Conservation (phyloP, 208 protist species). For the Tetramitus jugosus region DNA sequence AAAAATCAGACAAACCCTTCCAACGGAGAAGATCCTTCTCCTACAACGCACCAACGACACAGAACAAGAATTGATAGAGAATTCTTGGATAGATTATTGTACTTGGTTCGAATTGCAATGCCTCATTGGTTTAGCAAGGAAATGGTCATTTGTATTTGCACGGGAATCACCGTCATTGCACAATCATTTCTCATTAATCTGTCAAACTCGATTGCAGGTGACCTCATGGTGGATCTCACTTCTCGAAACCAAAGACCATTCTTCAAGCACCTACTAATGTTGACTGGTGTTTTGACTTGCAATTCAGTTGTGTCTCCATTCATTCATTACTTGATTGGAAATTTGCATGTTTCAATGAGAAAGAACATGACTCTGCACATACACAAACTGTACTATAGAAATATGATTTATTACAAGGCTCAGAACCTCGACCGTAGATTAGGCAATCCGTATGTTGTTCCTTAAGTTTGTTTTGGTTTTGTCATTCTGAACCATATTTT, state of each 20-base stretch:
- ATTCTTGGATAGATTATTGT: not conserved
- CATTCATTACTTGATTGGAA: not conserved
- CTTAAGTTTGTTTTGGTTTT: too few relatives aligned
- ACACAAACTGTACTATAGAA: not conserved
- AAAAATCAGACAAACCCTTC: too few relatives aligned
- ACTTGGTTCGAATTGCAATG: not conserved
- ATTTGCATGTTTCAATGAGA: not conserved
- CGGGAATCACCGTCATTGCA: not conserved
- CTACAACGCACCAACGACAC: too few relatives aligned
- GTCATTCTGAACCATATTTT: too few relatives aligned
- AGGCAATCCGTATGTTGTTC: too few relatives aligned
- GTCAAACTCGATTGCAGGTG: not conserved
- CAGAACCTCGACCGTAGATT: not conserved
- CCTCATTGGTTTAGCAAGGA: not conserved
- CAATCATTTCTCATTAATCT: not conserved
- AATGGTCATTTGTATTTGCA: not conserved
- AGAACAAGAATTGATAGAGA: not conserved
- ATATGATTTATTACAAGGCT: slow-evolving; percentile 17
- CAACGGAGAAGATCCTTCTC: too few relatives aligned
- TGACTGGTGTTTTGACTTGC: not conserved
- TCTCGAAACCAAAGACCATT: not conserved
- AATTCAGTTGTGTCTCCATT: not conserved
- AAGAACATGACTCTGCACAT: slow-evolving; percentile 16
- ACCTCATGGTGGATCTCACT: not conserved
- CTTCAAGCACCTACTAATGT: not conserved